Evolutionary conservation across 768 basidiomycete species (phyloP), one percentile per base, ranked within the genome.

Genomic region (Artomyces pyxidatus): DNA sequence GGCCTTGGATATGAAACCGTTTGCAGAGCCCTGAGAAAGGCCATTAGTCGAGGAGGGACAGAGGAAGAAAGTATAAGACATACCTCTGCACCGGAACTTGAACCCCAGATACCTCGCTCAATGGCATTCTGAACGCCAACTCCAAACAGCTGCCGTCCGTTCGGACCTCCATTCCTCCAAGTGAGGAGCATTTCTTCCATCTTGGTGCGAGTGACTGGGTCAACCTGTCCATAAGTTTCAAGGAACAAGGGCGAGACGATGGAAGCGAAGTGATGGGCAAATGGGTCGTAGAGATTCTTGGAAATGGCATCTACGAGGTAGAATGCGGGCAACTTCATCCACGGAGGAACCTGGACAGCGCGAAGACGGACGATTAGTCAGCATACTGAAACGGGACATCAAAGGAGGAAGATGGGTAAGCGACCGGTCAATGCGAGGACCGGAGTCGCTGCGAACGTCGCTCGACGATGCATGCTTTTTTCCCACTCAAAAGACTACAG

Each of bases 121-220:
- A 98, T 87, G 14, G 82, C 78, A 37, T 80, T 68, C 63, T 97
- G 93, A 17, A 88, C 77, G 2, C 78, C 77, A 25, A 78, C 67
- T 37, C 92, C 88, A 62, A 98, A 99, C 1, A 99, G 72, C 61
- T 94, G 88, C 45, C 79, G 79, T 29, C 88, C 80, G 28, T 73
- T 76, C 2, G 88, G 85, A 12, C 86, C 83, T 14, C 90, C 92
- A 21, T 81, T 85, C 35, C 93, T 77, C 96, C 96, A 99, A 6
- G 96, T 95, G 25, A 88, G 67, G 12, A 98, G 78, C 83, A 99
- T 92, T 66, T 99, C 96, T 63, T 95, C 91, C 89, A 99, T 94
- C 67, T 98, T 98, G 63, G 81, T 79, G 52, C 87, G 83, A 22
- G 90, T 95, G 37, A 67, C 68, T 44, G 81, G 80, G 62, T 96